These are phyloP conservation scores for Zygnema cylindricum DNA, from an alignment of 139 green algal species.

Conservation along the genomic window DNA sequence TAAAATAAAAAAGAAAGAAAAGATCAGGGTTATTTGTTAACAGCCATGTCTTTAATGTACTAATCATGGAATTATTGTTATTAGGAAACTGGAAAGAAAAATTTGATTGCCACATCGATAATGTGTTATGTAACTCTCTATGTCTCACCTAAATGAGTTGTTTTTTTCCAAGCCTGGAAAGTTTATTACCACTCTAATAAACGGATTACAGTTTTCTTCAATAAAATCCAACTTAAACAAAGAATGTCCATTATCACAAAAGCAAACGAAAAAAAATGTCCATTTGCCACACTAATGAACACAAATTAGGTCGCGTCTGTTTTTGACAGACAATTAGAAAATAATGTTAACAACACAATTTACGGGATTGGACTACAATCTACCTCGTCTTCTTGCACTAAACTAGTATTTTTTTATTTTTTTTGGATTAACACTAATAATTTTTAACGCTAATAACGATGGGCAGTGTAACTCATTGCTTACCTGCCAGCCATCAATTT, in stretches of 20 bases:
- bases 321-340: background rate
- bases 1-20: background rate
- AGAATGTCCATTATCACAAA: background rate
- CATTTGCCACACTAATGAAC: background rate
- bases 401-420: background rate
- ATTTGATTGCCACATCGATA: too few species aligned
- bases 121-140: too few species aligned
- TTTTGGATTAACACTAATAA: background rate
- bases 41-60: too few species aligned
- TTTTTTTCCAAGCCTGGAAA: too few species aligned
- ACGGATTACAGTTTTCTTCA: background rate
- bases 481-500: slow-evolving; percentile 37
- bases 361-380: background rate
- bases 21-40: background rate
- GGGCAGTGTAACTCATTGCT: background rate
- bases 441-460: background rate
- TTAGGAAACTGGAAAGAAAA: too few species aligned
- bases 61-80: too few species aligned
- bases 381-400: background rate
- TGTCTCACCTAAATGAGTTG: too few species aligned
- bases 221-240: background rate
- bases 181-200: background rate
- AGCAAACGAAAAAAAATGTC: background rate
- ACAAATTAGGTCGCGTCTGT: background rate
- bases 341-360: background rate